A percentile compares a stretch with the other conserved stretches of the same genome.
phyloP scores from a whole-genome alignment of 805 yeast species.

The Wickerhamiella sorbophila region DNA sequence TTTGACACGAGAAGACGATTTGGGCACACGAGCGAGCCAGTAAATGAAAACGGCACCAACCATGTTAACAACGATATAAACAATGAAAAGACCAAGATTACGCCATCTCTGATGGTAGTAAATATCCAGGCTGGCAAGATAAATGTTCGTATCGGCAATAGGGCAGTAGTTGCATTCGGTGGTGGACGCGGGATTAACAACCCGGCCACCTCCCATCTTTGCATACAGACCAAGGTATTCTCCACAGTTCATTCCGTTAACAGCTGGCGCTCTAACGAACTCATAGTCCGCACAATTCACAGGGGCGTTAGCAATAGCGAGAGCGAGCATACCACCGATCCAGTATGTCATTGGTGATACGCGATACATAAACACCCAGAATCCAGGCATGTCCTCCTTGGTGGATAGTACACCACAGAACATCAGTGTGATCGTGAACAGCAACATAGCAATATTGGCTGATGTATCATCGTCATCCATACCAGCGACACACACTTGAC shows the following conservation, averaged over 20 bases:
- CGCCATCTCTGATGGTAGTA: constrained; percentile 45
- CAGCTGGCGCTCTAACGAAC: constrained; percentile 37
- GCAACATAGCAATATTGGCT: constrained; percentile 40
- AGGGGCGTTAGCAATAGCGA: constrained; percentile 35
- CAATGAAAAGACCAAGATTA: constrained; percentile 49
- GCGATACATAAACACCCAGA: constrained; percentile 77
- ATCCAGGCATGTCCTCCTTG: constrained; percentile 47
- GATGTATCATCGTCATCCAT: constrained; percentile 58
- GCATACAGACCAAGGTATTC: constrained; percentile 36
- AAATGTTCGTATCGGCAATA: constrained; percentile 29
- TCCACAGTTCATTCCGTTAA: constrained; percentile 50
- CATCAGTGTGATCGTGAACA: constrained; percentile 42
- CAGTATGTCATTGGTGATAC: constrained; percentile 58
- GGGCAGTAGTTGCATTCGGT: constrained; percentile 31
- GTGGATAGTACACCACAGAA: constrained; percentile 63
- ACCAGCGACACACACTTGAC: constrained; percentile 39
- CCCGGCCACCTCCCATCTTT: constrained; percentile 37
- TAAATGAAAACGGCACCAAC: constrained; percentile 20
- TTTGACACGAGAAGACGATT: constrained; percentile 17
- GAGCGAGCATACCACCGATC: constrained; percentile 39
- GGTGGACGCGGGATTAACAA: constrained; percentile 37
- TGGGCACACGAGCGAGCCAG: constrained; percentile 23
- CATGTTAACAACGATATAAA: constrained; percentile 42
- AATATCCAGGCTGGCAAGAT: constrained; percentile 31
- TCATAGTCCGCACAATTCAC: constrained; percentile 40